Conservation (phyloP, 139 green algal genomes). For the Volvox africanus region DNA sequence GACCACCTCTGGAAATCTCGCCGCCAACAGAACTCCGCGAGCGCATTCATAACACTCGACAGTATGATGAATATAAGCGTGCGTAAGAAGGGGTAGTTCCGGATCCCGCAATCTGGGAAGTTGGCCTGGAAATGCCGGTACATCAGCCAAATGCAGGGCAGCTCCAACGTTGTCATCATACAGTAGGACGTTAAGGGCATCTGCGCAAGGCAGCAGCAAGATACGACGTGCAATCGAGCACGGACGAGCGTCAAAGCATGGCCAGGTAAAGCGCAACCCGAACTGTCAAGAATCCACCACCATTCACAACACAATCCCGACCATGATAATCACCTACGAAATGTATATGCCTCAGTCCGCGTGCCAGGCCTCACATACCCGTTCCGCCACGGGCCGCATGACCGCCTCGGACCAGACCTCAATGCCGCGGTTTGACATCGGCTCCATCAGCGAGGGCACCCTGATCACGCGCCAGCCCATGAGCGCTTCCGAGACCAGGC, state of each 20-base stretch:
- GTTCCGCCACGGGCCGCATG: constrained; percentile 27
- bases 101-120: not conserved
- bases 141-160: constrained; percentile 11
- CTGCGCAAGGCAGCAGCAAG: not conserved
- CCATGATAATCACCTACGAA: too few species aligned
- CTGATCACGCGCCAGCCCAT: not conserved
- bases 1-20: constrained; percentile 8
- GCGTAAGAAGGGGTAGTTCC: not conserved
- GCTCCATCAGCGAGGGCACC: constrained; percentile 35
- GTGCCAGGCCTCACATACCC: constrained; percentile 3
- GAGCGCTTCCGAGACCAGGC: not conserved
- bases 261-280: too few species aligned
- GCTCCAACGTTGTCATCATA: not conserved
- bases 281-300: too few species aligned
- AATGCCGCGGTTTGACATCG: constrained; percentile 16
- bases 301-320: too few species aligned
- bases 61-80: not conserved
- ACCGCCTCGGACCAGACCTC: constrained; percentile 3
- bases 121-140: constrained; percentile 12
- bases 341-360: not conserved
- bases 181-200: not conserved
- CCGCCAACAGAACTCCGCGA: constrained; percentile 37
- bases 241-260: too few species aligned
- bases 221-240: not conserved
- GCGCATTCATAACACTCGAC: not conserved